Evolutionary conservation across 331 rosid species (phyloP), one percentile per base, ranked within the genome.

Genomic region (Saraca asoca): DNA sequence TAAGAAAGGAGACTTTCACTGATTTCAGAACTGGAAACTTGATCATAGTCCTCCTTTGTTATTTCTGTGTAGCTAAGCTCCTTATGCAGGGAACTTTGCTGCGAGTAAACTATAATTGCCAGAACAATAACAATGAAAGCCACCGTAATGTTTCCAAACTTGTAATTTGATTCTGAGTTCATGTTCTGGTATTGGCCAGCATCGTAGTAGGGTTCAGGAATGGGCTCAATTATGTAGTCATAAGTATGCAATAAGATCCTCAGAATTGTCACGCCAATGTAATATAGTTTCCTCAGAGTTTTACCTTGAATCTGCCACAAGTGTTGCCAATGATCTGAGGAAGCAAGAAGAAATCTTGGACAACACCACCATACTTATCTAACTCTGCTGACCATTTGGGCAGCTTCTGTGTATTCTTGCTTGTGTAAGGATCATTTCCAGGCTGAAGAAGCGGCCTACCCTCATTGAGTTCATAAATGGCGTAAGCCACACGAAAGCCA

Each of bases 151-250:
- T 50, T 50, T 50, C 31, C 31, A 50, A 8, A 16, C 31, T 5
- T 16, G 18, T 29, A 18, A 50, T 16, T 3, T 12, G 8, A 50
- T 16, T 17, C 29, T 12, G 7, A 12, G 31, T 2, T 16, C 20
- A 1, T 50, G 12, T 17, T 16, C 31, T 50, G 55, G 55, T 17
- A 50, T 50, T 7, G 5, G 5, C 16, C 55, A 50, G 16, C 9
- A 50, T 16, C 55, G 16, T 16, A 50, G 55, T 16, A 50, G 55
- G 55, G 55, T 18, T 50, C 55, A 17, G 53, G 53, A 16, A 50
- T 17, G 8, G 55, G 29, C 17, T 50, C 55, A 18, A 11, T 50
- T 50, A 50, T 50, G 31, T 16, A 50, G 31, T 50, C 55, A 50
- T 50, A 50, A 50, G 5, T 29, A 50, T 50, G 55, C 29, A 50